Base-by-base conservation (phyloP, 305 asterid species). In the Solanum hybrid region DNA sequence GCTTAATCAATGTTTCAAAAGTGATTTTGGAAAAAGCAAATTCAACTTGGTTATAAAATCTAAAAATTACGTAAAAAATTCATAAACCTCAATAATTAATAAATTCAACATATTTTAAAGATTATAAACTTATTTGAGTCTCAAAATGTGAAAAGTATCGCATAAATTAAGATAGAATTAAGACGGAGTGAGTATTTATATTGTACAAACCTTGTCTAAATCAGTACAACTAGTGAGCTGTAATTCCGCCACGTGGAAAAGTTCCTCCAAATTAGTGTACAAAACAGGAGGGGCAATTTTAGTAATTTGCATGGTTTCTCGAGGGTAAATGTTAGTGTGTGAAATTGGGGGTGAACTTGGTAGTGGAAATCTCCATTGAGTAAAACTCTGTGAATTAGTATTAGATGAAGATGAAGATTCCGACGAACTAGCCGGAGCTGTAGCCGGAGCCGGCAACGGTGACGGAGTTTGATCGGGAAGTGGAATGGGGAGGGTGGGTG, bases 361-460 rank as follows among this genome's bases (percentile, higher is more conserved):
- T 80, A 95, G 88, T 0, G 97, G 96, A 88, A 96, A 95, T 51
- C 93, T 93, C 98, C 98, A 95, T 85, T 94, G 98, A 0, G 98
- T 96, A 93, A 96, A 96, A 51, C 98, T 96, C 89, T 96, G 98
- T 40, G 98, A 96, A 79, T 95, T 94, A 91, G 92, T 95, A 4
- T 97, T 95, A 8, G 98, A 96, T 5, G 98, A 96, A 1, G 98
- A 96, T 20, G 98, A 94, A 14, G 91, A 91, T 10, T 91, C 94
- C 35, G 92, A 94, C 76, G 90, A 89, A 42, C 51, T 84, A 10
- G 88, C 72, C 16, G 93, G 92, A 2, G 90, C 91, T 5, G 86
- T 92, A 4, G 88, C 88, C 0, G 91, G 90, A 0, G 24, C 2
- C 9, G n/a, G 78, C 0, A 13, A 4, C 0, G 24, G 84, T 0